Evolutionary conservation across 2,329 filamentous ascomycete genomes (phyloP).

Genomic region (Aureobasidium lini): DNA sequence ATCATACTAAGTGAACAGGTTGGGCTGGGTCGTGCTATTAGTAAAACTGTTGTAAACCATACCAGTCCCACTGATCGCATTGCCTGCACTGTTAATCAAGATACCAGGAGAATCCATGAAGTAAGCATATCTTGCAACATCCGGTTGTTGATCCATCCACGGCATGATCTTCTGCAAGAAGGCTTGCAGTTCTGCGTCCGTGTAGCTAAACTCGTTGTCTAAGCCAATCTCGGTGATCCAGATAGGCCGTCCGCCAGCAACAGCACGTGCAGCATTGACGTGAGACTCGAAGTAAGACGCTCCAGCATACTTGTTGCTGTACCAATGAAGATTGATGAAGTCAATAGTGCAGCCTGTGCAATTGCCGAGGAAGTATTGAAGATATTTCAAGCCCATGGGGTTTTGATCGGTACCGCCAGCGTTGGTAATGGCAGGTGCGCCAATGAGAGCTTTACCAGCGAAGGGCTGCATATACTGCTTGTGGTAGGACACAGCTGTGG

Average conservation of each 20-base stretch:
- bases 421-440: slow-evolving; percentile 55
- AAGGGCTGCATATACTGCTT: slow-evolving; percentile 48
- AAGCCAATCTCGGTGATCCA: slow-evolving; percentile 56
- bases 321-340: slow-evolving; percentile 58
- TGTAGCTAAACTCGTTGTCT: slow-evolving; percentile 18
- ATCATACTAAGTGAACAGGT: neutral
- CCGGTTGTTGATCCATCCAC: slow-evolving; percentile 32
- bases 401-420: slow-evolving; percentile 29
- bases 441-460: slow-evolving; percentile 41
- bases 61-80: slow-evolving; percentile 19
- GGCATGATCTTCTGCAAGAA: slow-evolving; percentile 43
- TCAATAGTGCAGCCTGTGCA: slow-evolving; percentile 49
- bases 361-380: slow-evolving; percentile 43
- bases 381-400: slow-evolving; percentile 44
- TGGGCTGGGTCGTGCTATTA: neutral
- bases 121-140: slow-evolving; percentile 34
- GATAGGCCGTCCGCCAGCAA: slow-evolving; percentile 19
- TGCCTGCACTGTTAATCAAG: slow-evolving; percentile 20
- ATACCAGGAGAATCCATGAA: slow-evolving; percentile 26
- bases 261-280: slow-evolving; percentile 21
- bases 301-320: slow-evolving; percentile 31
- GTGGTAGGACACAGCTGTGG: slow-evolving; percentile 43
- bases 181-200: slow-evolving; percentile 30
- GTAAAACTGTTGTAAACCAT: slow-evolving; percentile 21
- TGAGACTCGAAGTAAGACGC: slow-evolving; percentile 37